A percentile compares a stretch with the other conserved stretches of the same genome.
Evolutionary conservation across 2,329 filamentous ascomycete species (phyloP).

Genomic region (Xylaria sp.): DNA sequence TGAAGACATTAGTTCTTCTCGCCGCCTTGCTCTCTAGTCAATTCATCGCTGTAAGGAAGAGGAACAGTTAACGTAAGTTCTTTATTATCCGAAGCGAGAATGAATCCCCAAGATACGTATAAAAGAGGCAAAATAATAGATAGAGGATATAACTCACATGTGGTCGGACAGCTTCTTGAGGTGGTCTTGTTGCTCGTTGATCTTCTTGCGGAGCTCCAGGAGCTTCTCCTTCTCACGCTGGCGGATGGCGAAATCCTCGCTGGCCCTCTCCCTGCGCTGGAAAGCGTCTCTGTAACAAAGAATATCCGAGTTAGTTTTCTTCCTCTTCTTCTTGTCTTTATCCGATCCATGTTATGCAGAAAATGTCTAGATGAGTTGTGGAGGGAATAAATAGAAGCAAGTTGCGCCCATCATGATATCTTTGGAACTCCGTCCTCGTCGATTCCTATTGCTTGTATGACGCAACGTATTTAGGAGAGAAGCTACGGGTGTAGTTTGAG

Average conservation of each 20-base stretch:
- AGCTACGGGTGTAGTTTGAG: background rate
- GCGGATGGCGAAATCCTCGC: constrained; percentile 85
- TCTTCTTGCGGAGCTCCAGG: constrained; percentile 75
- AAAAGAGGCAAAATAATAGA: background rate
- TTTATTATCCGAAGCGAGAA: background rate
- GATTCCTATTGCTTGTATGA: background rate
- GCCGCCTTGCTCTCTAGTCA: constrained; percentile 77
- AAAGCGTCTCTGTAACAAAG: constrained; percentile 79
- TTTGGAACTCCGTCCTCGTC: background rate
- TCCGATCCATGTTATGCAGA: background rate
- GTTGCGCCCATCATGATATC: background rate
- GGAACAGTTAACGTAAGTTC: constrained; percentile 25
- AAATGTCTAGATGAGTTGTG: background rate
- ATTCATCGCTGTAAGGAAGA: constrained; percentile 69
- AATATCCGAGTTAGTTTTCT: constrained; percentile 19
- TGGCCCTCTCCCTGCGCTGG: constrained; percentile 88
- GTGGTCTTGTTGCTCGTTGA: constrained; percentile 82
- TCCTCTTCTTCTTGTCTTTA: constrained; percentile 2
- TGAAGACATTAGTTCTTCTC: constrained; percentile 66
- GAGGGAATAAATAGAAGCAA: background rate
- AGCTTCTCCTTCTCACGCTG: constrained; percentile 94
- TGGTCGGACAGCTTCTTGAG: constrained; percentile 86
- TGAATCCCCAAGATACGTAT: background rate
- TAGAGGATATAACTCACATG: constrained; percentile 69
- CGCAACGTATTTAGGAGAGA: background rate